phyloP scores from a whole-genome alignment of 495 filamentous ascomycete species.

The Neurospora sp. region DNA sequence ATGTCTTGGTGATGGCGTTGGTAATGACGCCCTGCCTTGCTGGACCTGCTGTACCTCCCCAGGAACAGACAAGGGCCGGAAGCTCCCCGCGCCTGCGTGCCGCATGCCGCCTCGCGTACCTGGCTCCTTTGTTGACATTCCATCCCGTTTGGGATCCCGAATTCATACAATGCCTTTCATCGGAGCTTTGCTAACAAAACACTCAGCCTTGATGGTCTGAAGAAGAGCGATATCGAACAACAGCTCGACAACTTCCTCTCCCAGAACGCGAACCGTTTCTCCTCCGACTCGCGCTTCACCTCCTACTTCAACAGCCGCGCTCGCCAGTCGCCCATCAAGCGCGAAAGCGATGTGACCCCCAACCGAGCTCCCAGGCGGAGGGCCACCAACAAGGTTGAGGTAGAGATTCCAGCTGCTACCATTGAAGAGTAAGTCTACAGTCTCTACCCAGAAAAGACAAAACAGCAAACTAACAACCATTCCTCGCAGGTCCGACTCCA shows the following conservation, averaged over 20 bases:
- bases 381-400: constrained; percentile 37
- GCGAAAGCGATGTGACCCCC: constrained; percentile 28
- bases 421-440: constrained; percentile 26
- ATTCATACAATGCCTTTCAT: background rate
- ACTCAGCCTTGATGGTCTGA: constrained; percentile 55
- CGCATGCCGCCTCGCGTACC: background rate
- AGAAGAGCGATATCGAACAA: constrained; percentile 74
- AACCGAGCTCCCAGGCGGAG: constrained; percentile 32
- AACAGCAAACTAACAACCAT: constrained; percentile 3
- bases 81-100: background rate
- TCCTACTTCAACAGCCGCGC: constrained; percentile 66
- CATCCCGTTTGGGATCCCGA: background rate
- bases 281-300: constrained; percentile 50
- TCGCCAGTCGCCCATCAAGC: constrained; percentile 67
- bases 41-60: background rate
- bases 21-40: background rate
- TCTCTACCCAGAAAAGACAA: constrained; percentile 3
- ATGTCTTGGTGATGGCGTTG: background rate
- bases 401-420: constrained; percentile 21
- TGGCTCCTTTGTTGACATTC: background rate
- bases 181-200: background rate
- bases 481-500: background rate
- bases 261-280: constrained; percentile 50
- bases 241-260: constrained; percentile 67
- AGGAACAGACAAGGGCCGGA: background rate